These are phyloP conservation scores for Cladosporium phlei DNA, from an alignment of 2,329 filamentous ascomycete species.

Conservation along the genomic window DNA sequence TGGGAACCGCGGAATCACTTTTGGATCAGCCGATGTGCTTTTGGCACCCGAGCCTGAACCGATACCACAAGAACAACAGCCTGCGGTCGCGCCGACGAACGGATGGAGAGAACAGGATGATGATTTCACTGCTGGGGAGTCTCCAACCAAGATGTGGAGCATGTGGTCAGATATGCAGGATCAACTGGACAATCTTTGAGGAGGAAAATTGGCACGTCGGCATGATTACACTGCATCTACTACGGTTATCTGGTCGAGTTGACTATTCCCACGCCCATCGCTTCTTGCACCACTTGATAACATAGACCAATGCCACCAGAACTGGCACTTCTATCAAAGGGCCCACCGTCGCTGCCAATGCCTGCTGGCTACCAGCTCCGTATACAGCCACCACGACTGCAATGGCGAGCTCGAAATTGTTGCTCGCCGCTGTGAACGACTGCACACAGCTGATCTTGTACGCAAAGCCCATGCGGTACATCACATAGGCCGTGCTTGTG, in stretches of 20 bases:
- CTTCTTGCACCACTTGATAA: slow-evolving; percentile 56
- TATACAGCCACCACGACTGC: slow-evolving; percentile 80
- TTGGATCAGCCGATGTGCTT: slow-evolving; percentile 20
- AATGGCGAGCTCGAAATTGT: slow-evolving; percentile 90
- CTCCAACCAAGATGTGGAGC: slow-evolving; percentile 33
- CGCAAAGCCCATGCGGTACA: slow-evolving; percentile 64
- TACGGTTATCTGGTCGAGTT: neutral
- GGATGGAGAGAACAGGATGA: slow-evolving; percentile 13
- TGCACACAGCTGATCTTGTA: slow-evolving; percentile 70
- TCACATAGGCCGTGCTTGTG: slow-evolving; percentile 59
- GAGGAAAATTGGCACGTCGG: neutral
- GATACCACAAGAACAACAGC: slow-evolving; percentile 2
- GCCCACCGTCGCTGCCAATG: slow-evolving; percentile 75
- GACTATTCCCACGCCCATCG: slow-evolving; percentile 50
- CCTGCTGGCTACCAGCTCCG: slow-evolving; percentile 72
- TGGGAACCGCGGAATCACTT: slow-evolving; percentile 14
- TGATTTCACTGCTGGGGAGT: slow-evolving; percentile 23
- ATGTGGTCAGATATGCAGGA: slow-evolving; percentile 29
- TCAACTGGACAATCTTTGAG: slow-evolving; percentile 18
- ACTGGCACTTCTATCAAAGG: slow-evolving; percentile 85
- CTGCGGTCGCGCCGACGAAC: slow-evolving; percentile 7
- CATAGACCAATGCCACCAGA: slow-evolving; percentile 70
- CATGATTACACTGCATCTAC: neutral
- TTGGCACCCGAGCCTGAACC: slow-evolving; percentile 21
- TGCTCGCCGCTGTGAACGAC: slow-evolving; percentile 84